Percentiles rank a stretch among this genome's conserved stretches.
These are phyloP conservation scores for Cryptosporidium ryanae DNA, from an alignment of 169 alveolate species.

Conservation along the genomic window DNA sequence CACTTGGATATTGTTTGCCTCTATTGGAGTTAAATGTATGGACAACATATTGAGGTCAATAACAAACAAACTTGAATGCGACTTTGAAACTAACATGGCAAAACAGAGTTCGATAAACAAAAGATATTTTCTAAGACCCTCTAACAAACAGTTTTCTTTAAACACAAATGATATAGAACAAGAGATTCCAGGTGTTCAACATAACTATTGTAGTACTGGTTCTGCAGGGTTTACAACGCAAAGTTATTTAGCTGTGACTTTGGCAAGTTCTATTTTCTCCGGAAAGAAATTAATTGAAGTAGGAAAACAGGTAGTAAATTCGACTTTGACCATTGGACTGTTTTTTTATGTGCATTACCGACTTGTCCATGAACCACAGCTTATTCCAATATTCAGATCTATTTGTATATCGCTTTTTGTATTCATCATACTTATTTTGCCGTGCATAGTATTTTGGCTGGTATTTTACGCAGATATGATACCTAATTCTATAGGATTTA, in stretches of 20 bases:
- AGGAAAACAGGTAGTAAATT: background rate
- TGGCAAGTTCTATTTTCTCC: too few relatives aligned
- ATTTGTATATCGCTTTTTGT: slow-evolving; percentile 25
- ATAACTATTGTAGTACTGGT: too few relatives aligned
- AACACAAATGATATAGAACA: too few relatives aligned
- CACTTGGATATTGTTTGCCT: slow-evolving; percentile 24
- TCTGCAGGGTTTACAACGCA: too few relatives aligned
- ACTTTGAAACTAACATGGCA: slow-evolving; percentile 13
- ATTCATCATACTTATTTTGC: slow-evolving; percentile 17
- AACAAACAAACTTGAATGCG: slow-evolving; percentile 23
- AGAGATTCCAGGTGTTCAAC: too few relatives aligned
- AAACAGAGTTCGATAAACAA: slow-evolving; percentile 16
- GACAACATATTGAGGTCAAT: slow-evolving; percentile 34
- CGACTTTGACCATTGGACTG: slow-evolving; percentile 32
- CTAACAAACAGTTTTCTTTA: slow-evolving; percentile 2
- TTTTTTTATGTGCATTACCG: slow-evolving; percentile 5
- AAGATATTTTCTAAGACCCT: slow-evolving; percentile 38
- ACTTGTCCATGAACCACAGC: slow-evolving; percentile 13
- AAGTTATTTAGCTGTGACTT: too few relatives aligned
- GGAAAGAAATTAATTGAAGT: background rate
- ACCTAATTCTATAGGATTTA: slow-evolving; percentile 13
- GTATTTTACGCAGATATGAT: slow-evolving; percentile 60
- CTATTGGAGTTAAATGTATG: slow-evolving; percentile 30
- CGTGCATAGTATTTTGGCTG: slow-evolving; percentile 52
- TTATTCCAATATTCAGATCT: slow-evolving; percentile 32